phyloP scores from a whole-genome alignment of 352 stramenopile species.

The Globisporangium orthogonon region DNA sequence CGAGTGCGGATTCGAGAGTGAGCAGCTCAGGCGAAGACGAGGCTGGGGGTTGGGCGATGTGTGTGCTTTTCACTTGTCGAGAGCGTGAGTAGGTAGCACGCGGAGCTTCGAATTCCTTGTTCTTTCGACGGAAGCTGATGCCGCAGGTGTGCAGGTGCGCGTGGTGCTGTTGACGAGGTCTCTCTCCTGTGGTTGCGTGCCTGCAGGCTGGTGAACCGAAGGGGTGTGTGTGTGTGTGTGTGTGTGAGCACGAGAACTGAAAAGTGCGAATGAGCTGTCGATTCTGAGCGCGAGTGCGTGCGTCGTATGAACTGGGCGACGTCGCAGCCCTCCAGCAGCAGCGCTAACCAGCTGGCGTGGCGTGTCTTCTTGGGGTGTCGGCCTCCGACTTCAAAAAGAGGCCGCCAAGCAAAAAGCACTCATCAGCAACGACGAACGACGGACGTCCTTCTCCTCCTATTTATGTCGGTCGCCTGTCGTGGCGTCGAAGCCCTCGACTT shows the following conservation, averaged over 20 bases:
- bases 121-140: neutral
- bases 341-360: neutral
- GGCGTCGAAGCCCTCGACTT: too few species aligned
- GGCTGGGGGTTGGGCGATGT: neutral
- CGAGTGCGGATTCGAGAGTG: neutral
- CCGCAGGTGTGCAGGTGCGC: neutral
- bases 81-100: constrained; percentile 1
- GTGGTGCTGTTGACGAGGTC: neutral
- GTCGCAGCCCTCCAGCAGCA: neutral
- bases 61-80: neutral
- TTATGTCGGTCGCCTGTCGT: too few species aligned
- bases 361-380: neutral
- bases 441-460: too few species aligned
- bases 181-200: neutral
- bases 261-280: neutral
- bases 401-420: too few species aligned
- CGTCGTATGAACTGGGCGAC: neutral
- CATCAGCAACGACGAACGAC: too few species aligned
- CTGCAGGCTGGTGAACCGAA: too few species aligned
- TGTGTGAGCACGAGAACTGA: neutral
- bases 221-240: neutral
- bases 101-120: constrained; percentile 2
- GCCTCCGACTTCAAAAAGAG: too few species aligned
- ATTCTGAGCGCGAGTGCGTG: too few species aligned
- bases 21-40: neutral